A percentile compares a stretch with the other conserved stretches of the same genome.
These are phyloP conservation scores for Globisporangium splendens DNA, from an alignment of 352 stramenopile genomes.

Conservation along the genomic window DNA sequence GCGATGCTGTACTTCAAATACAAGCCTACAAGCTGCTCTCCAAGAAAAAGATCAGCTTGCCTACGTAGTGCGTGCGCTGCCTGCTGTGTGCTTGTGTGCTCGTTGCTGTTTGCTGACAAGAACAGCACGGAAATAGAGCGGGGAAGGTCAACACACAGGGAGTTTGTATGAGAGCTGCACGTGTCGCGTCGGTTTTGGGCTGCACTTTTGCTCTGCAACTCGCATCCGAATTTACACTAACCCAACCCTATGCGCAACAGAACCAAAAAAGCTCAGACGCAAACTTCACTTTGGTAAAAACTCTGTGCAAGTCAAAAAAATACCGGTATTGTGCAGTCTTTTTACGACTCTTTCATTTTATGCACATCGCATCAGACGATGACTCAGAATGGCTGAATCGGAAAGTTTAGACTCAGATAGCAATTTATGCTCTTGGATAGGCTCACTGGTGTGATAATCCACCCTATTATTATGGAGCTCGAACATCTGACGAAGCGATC, in stretches of 20 bases:
- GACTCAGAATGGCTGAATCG: not conserved
- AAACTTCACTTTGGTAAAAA: constrained; percentile 1
- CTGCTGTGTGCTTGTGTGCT: not conserved
- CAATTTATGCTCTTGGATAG: not conserved
- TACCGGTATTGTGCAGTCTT: not conserved
- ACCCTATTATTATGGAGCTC: too few species aligned
- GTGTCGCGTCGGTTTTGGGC: not conserved
- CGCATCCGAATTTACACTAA: not conserved
- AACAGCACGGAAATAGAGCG: not conserved
- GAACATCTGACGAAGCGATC: too few species aligned
- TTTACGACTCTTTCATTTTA: not conserved
- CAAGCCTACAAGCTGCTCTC: not conserved
- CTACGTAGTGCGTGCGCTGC: too few species aligned
- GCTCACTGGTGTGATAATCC: too few species aligned
- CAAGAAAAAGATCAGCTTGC: not conserved
- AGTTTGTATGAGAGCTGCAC: not conserved
- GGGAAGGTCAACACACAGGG: not conserved
- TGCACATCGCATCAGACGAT: not conserved
- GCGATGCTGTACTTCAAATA: not conserved
- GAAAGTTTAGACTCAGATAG: not conserved
- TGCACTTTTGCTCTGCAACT: not conserved
- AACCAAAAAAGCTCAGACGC: not conserved
- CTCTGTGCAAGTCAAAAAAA: not conserved
- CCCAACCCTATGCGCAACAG: not conserved
- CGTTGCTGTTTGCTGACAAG: not conserved